Base-by-base conservation (phyloP, 2,329 filamentous ascomycete genomes). In the Diaporthe helianthi region DNA sequence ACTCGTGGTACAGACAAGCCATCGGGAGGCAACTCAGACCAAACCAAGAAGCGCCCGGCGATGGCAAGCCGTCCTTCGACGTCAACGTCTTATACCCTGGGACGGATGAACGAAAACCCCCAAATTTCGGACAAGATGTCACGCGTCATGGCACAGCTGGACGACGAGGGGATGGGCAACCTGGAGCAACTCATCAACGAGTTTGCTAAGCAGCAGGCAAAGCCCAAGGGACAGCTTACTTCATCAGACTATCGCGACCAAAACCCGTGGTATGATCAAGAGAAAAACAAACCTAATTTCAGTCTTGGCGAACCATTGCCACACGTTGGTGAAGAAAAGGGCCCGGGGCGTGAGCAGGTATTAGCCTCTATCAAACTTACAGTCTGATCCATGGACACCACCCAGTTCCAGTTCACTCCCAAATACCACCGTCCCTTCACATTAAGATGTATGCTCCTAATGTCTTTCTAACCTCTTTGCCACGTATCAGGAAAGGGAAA, bases 231-330 rank as follows among this genome's bases (percentile, higher is more conserved):
- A 4, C 53, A 53, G 33, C 29, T 69, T 17, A 26, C 53, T 19
- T 55, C 64, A 1, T 10, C 19, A 1, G 71, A 73, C 8, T 76
- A 76, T 31, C 70, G 72, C 15, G 66, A 75, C 13, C 47, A 58
- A n/a, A 76, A 77, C 65, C 75, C 75, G 3, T 76, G 72, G 75
- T 70, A 76, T 26, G 72, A 71, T 19, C 61, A 72, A 26, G 19
- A 51, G 19, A 73, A 65, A 2, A 69, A 69, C 29, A 75, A 73
- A 55, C 73, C 74, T 3, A 64, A 76, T n/a, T 77, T 73, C 49
- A 76, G 75, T 47, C 63, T 77, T 9, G 74, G 73, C 1, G 71
- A 66, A 24, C 69, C 75, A 1, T 63, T 77, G 3, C 76, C 75
- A 10, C 74, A 69, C n/a, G 69, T 51, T 26, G 68, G 24, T 13